Evolutionary conservation across 1,284 basidiomycete genomes (phyloP).

Genomic region (Laetiporus sulphureus): DNA sequence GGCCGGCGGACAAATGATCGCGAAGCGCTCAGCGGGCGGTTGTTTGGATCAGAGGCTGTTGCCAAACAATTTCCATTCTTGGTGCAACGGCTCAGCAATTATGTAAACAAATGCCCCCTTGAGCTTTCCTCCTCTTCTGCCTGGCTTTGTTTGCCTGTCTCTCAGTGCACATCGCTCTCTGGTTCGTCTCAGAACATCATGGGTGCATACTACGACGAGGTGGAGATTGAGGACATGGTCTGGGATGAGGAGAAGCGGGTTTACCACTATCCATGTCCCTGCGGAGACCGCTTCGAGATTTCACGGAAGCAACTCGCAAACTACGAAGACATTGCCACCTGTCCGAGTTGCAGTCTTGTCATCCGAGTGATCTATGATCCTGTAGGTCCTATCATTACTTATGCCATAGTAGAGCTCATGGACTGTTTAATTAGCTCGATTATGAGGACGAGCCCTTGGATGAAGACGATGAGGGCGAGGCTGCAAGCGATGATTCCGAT

Average conservation of each 20-base stretch:
- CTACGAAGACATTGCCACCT: constrained; percentile 95
- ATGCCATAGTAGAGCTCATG: background rate
- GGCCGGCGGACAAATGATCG: background rate
- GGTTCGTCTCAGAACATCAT: no score
- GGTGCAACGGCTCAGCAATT: background rate
- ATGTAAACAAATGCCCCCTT: no score
- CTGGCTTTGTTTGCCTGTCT: no score
- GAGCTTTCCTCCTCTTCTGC: no score
- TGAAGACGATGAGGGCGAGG: constrained; percentile 34
- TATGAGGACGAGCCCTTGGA: constrained; percentile 61
- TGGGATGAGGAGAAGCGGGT: constrained; percentile 84
- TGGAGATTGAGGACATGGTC: constrained; percentile 94
- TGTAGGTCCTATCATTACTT: constrained; percentile 43
- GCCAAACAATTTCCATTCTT: constrained; percentile 6
- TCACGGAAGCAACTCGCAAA: constrained; percentile 80
- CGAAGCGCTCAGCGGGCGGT: background rate
- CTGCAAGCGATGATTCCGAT: constrained; percentile 25
- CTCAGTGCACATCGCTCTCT: no score
- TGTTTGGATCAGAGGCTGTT: constrained; percentile 11
- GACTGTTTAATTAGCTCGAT: constrained; percentile 47
- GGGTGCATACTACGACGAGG: constrained; percentile 86
- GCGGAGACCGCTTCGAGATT: constrained; percentile 98
- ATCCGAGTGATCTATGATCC: constrained; percentile 95
- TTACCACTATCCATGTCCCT: constrained; percentile 96
- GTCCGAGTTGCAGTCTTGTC: constrained; percentile 92